Evolutionary conservation across 2,329 filamentous ascomycete species (phyloP).

Genomic region (Microdochium paspali): DNA sequence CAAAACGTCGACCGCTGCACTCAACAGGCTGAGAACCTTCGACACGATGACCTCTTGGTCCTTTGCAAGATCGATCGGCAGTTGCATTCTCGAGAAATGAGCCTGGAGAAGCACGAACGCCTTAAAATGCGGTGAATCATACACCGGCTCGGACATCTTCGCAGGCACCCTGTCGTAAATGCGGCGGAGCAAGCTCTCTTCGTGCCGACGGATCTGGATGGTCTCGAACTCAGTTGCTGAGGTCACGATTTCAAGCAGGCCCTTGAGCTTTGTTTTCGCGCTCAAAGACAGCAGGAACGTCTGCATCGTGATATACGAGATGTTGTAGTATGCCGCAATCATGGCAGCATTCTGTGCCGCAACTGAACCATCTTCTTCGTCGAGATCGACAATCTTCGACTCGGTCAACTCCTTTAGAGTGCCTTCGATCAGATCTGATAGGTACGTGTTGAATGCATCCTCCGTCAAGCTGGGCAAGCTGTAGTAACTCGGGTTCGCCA

Average conservation of each 20-base stretch:
- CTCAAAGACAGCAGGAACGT: slow-evolving; percentile 90
- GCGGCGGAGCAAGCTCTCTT: slow-evolving; percentile 76
- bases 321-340: slow-evolving; percentile 99
- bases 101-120: slow-evolving; percentile 94
- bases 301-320: slow-evolving; percentile 98
- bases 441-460: slow-evolving; percentile 84
- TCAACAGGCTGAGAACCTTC: slow-evolving; percentile 79
- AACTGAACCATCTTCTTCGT: slow-evolving; percentile 86
- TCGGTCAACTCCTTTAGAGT: slow-evolving; percentile 85
- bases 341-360: slow-evolving; percentile 90
- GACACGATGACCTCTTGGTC: slow-evolving; percentile 84
- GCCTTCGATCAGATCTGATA: slow-evolving; percentile 90
- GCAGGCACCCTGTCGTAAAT: slow-evolving; percentile 93
- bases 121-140: slow-evolving; percentile 96
- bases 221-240: slow-evolving; percentile 94
- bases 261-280: slow-evolving; percentile 87
- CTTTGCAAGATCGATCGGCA: slow-evolving; percentile 90
- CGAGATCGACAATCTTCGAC: slow-evolving; percentile 90
- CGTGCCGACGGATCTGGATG: slow-evolving; percentile 88
- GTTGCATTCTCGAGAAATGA: slow-evolving; percentile 94
- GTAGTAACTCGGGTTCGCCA: slow-evolving; percentile 96
- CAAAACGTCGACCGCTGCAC: slow-evolving; percentile 87
- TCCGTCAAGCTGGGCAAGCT: slow-evolving; percentile 80
- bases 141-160: slow-evolving; percentile 81
- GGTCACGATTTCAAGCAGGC: slow-evolving; percentile 91